Evolutionary conservation across 495 filamentous ascomycete genomes (phyloP).

Genomic region (Massariosphaeria phaeospora): DNA sequence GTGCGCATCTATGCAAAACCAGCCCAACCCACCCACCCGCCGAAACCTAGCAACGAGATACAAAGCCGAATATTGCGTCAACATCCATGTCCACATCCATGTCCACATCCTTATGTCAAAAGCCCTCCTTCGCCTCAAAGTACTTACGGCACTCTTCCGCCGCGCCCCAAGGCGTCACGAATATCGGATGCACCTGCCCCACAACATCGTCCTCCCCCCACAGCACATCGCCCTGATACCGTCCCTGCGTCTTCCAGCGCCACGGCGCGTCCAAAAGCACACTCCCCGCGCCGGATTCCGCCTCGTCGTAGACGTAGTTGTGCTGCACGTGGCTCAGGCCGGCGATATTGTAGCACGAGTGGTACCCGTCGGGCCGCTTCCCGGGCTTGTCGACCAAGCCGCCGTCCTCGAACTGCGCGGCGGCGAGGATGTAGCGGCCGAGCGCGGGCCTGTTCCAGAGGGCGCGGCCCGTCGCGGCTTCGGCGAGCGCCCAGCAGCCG

Average conservation of each 20-base stretch:
- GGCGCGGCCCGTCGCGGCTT: constrained; percentile 61
- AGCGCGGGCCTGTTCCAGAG: constrained; percentile 82
- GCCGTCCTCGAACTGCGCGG: constrained; percentile 73
- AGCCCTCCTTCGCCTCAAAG: constrained; percentile 55
- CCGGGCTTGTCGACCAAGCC: constrained; percentile 91
- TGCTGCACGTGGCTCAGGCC: constrained; percentile 81
- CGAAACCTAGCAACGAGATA: no score
- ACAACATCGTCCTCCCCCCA: constrained; percentile 52
- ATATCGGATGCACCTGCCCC: constrained; percentile 70
- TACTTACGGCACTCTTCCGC: constrained; percentile 60
- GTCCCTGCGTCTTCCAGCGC: constrained; percentile 53
- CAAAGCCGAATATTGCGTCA: neutral
- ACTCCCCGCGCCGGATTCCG: constrained; percentile 43
- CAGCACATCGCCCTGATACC: constrained; percentile 50
- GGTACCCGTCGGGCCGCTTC: constrained; percentile 86
- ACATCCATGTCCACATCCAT: neutral
- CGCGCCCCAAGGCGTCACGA: constrained; percentile 68
- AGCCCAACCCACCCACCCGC: no score
- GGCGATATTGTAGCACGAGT: constrained; percentile 83
- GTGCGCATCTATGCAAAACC: no score
- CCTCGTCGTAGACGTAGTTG: constrained; percentile 56
- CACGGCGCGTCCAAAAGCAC: constrained; percentile 46
- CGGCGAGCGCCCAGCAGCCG: constrained; percentile 83
- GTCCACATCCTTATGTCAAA: constrained; percentile 25
- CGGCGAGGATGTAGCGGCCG: constrained; percentile 79